Base-by-base conservation (phyloP, 2,329 filamentous ascomycete genomes). In the Colletotrichum costaricense region DNA sequence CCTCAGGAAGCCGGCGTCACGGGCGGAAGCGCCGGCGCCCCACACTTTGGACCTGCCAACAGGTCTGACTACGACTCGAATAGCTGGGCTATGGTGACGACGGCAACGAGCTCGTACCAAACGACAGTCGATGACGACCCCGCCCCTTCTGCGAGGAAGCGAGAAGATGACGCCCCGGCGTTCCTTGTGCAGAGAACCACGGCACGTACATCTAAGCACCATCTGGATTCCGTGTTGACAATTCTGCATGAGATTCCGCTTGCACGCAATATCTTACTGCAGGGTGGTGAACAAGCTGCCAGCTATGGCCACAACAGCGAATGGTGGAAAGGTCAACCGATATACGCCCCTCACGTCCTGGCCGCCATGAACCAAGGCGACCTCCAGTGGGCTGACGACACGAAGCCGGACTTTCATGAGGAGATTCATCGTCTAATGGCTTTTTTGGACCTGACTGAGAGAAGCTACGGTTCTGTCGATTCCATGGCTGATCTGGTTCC, bases 371-470 rank as follows among this genome's bases (percentile, higher is more conserved):
- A 78, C 63, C 75, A 76, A 19, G 79, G 76, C 56, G 80, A 83
- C 35, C 58, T 78, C 1, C 73, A 79, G 42, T 83, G 78, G 79
- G 80, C 77, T 5, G 78, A 80, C 33, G 81, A 79, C 42, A 66
- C 76, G 38, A 80, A 79, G 60, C 79, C 85, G 14, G 79, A 84
- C 22, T 83, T 89, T 71, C 80, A 83, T 64, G 84, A 90, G 28
- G 91, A 92, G 78, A 75, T 92, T 2, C 90, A 92, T 75, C 88
- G 91, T 16, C 79, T 93, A 5, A 87, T 93, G 83, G 90, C 90
- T 11, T 92, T 93, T 74, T 84, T 93, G 3, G 90, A 92, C 69
- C 82, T 80, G 11, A 91, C 90, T 0, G 88, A 92, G 30, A 86
- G 91, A 56, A 88, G 86, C 56, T 92, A 91, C 75, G 91, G 88